Conservation (phyloP, 2,329 filamentous ascomycete species). For the Calonectria hawksworthii region DNA sequence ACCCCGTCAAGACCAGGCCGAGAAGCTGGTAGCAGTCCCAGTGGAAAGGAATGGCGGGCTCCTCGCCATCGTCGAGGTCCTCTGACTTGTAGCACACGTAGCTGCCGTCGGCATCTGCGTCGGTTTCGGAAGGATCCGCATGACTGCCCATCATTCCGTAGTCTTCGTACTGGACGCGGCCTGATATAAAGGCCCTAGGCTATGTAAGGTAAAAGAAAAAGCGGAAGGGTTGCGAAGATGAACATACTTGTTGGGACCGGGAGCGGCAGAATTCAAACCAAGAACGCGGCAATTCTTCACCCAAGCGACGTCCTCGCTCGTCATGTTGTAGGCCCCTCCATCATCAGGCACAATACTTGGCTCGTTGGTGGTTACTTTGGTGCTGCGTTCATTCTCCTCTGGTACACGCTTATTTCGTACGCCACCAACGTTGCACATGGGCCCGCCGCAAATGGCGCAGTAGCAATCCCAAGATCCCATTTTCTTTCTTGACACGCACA, state of each 20-base stretch:
- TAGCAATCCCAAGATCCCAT: background rate
- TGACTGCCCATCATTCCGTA: no score
- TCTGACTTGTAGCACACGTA: background rate
- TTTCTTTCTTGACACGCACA: no score
- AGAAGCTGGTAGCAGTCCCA: background rate
- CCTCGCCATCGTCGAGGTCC: background rate
- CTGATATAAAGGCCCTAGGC: background rate
- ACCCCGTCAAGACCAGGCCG: background rate
- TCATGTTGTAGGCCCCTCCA: background rate
- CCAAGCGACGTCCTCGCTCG: background rate
- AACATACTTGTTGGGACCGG: background rate
- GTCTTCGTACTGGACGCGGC: background rate
- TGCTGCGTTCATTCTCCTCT: background rate
- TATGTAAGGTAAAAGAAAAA: background rate
- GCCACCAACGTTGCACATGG: background rate
- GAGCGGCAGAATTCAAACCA: background rate
- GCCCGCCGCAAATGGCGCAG: background rate
- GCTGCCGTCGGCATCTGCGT: no score
- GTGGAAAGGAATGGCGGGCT: background rate
- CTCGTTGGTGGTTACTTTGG: background rate
- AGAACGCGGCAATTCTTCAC: background rate
- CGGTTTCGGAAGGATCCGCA: no score
- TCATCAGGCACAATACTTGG: background rate
- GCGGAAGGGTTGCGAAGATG: background rate
- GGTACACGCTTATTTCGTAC: background rate